Conservation (phyloP, 495 filamentous ascomycete species). For the Massariosphaeria phaeospora region DNA sequence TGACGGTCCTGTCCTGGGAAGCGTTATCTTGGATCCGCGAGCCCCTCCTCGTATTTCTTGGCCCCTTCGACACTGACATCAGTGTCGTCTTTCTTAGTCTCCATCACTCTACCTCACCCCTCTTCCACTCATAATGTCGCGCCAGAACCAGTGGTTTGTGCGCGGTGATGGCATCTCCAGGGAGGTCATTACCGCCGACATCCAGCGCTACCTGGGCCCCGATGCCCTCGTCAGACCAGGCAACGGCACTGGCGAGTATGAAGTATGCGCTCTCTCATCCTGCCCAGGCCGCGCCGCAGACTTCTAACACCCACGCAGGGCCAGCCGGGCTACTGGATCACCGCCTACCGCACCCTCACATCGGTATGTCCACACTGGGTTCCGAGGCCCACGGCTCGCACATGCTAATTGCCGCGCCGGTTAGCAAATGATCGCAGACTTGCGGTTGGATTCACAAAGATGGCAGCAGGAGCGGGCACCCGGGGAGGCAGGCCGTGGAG, state of each 20-base stretch:
- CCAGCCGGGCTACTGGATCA: slow-evolving; percentile 75
- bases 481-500: slow-evolving; percentile 39
- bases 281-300: slow-evolving; percentile 17
- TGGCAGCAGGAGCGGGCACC: slow-evolving; percentile 62
- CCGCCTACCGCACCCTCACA: slow-evolving; percentile 80
- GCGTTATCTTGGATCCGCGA: slow-evolving; percentile 31
- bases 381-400: not conserved
- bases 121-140: slow-evolving; percentile 22
- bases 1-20: slow-evolving; percentile 15
- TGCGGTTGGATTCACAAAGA: slow-evolving; percentile 73
- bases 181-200: slow-evolving; percentile 91
- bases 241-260: slow-evolving; percentile 36
- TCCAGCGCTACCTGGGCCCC: slow-evolving; percentile 87
- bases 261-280: slow-evolving; percentile 26
- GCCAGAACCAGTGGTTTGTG: slow-evolving; percentile 54
- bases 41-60: slow-evolving; percentile 24
- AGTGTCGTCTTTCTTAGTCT: slow-evolving; percentile 29
- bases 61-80: slow-evolving; percentile 30
- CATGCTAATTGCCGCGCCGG: not conserved
- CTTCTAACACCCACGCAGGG: slow-evolving; percentile 49
- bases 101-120: slow-evolving; percentile 12
- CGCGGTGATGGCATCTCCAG: slow-evolving; percentile 85
- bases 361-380: slow-evolving; percentile 56
- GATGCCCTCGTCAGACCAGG: slow-evolving; percentile 87
- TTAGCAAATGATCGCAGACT: slow-evolving; percentile 83